phyloP scores from a whole-genome alignment of 148 eudicot genomes.

The Tetragonia tetragonoides region DNA sequence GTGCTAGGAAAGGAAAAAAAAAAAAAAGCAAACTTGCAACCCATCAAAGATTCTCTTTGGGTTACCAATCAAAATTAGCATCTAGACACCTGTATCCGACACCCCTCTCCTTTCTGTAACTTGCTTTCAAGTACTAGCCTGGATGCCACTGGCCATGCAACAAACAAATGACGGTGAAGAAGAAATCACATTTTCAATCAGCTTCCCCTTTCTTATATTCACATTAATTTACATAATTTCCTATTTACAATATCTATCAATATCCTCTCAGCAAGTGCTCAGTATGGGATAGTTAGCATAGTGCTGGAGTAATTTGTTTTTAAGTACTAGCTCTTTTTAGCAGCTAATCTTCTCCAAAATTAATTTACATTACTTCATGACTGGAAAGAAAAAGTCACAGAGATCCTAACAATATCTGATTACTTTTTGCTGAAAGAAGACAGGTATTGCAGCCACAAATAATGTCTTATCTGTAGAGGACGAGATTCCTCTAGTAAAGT shows the following conservation, averaged over 20 bases:
- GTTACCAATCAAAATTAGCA: too few species aligned
- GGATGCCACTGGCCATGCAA: background rate
- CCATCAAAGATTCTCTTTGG: background rate
- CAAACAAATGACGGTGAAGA: too few species aligned
- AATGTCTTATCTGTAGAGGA: background rate
- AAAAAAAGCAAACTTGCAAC: background rate
- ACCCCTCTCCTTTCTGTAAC: background rate
- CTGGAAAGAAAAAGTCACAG: too few species aligned
- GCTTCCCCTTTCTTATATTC: background rate
- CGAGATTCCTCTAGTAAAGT: background rate
- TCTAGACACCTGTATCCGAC: background rate
- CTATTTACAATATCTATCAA: too few species aligned
- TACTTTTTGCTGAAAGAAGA: background rate
- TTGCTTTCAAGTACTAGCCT: background rate
- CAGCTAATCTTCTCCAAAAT: too few species aligned
- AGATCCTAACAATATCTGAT: too few species aligned
- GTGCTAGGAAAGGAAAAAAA: background rate
- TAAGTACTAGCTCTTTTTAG: too few species aligned
- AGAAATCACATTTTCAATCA: too few species aligned
- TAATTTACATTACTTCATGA: too few species aligned
- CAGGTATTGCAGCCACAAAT: background rate
- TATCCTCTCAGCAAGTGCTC: background rate
- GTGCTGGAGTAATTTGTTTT: too few species aligned
- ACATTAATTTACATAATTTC: too few species aligned
- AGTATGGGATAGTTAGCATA: too few species aligned